These are phyloP conservation scores for Pseudogymnoascus sp. DNA, from an alignment of 2,329 filamentous ascomycete species.

Conservation along the genomic window DNA sequence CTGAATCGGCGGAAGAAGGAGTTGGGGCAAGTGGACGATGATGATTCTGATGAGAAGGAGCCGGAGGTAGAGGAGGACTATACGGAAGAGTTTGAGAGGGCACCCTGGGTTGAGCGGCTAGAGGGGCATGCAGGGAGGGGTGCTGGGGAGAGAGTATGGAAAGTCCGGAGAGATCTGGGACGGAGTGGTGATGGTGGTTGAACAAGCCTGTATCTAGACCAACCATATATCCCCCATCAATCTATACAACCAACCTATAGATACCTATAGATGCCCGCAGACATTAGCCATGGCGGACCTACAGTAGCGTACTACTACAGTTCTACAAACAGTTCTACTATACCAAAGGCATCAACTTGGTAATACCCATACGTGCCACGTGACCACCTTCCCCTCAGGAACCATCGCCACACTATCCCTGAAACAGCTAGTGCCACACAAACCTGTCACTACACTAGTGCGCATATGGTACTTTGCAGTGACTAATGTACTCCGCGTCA, in stretches of 20 bases:
- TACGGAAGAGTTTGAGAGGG: slow-evolving; percentile 29
- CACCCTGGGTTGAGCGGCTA: slow-evolving; percentile 54
- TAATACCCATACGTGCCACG: background rate
- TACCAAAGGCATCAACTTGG: background rate
- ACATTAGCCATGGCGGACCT: background rate
- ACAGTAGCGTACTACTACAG: background rate
- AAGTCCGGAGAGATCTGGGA: slow-evolving; percentile 54
- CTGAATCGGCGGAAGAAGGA: slow-evolving; percentile 17
- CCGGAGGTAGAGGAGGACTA: slow-evolving; percentile 14
- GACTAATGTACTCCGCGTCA: slow-evolving; percentile 2
- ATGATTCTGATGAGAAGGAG: slow-evolving; percentile 10
- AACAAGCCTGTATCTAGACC: background rate
- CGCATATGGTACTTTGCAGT: background rate
- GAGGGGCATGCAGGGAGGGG: slow-evolving; percentile 48
- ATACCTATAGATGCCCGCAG: background rate
- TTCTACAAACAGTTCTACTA: background rate
- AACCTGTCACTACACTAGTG: background rate
- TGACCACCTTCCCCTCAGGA: slow-evolving; percentile 1
- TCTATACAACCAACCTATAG: too few relatives aligned
- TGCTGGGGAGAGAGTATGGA: slow-evolving; percentile 54
- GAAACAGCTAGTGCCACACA: background rate
- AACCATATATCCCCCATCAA: background rate
- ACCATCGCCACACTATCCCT: background rate
- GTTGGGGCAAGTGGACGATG: slow-evolving; percentile 3
- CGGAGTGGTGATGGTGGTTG: background rate